A percentile compares a stretch with the other conserved stretches of the same genome.
phyloP scores from a whole-genome alignment of 441 rosid genomes.

The Pelargonium citronellum region DNA sequence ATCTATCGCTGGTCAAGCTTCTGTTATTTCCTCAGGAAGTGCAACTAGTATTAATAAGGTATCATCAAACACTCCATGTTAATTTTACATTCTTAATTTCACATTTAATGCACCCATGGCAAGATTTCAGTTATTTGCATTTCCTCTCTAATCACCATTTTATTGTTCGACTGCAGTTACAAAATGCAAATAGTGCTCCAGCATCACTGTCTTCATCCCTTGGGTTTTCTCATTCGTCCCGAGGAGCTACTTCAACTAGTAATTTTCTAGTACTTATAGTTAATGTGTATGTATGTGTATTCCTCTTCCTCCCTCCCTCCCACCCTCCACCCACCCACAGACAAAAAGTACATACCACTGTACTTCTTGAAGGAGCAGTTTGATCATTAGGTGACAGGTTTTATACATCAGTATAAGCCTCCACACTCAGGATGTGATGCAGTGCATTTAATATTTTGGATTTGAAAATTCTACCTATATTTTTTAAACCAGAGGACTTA shows the following conservation, averaged over 20 bases:
- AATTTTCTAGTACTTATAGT: constrained; percentile 28
- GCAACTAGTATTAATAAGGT: constrained; percentile 60
- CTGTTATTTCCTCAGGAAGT: constrained; percentile 41
- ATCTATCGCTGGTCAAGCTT: constrained; percentile 37
- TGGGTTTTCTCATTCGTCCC: constrained; percentile 60
- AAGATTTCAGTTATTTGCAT: not conserved
- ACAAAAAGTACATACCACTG: too few species aligned
- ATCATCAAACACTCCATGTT: not conserved
- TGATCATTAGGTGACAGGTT: too few species aligned
- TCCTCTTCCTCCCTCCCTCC: too few species aligned
- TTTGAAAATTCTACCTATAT: too few species aligned
- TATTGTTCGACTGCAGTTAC: constrained; percentile 27
- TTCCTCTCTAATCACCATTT: constrained; percentile 1
- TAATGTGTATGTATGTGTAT: not conserved
- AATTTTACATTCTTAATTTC: too few species aligned
- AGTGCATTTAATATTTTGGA: too few species aligned
- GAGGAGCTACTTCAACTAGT: constrained; percentile 80
- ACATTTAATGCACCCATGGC: constrained; percentile 3
- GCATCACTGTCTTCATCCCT: constrained; percentile 47
- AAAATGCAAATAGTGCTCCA: constrained; percentile 38
- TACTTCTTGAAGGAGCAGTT: too few species aligned
- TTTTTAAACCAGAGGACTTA: too few species aligned
- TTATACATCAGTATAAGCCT: too few species aligned
- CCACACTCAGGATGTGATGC: too few species aligned
- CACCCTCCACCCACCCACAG: too few species aligned